Conservation (phyloP, 371 early-diverging fungal species). For the Circinella umbellata region DNA sequence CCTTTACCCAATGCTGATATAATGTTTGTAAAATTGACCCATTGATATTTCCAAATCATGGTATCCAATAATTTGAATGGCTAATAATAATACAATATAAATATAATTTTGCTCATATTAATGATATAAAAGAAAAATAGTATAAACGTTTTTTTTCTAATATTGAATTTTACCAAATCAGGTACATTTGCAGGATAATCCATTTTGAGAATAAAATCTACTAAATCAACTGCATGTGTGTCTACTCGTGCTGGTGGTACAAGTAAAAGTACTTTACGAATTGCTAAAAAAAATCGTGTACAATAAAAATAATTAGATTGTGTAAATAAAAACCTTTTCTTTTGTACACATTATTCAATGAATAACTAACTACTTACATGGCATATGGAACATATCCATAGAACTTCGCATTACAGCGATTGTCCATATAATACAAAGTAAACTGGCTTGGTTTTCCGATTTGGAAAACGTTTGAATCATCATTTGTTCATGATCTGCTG, state of each 20-base stretch:
- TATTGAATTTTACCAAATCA: constrained; percentile 29
- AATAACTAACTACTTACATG: constrained; percentile 22
- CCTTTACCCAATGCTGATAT: constrained; percentile 74
- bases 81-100: constrained; percentile 16
- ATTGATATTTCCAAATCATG: constrained; percentile 75
- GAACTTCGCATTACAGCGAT: constrained; percentile 46
- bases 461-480: constrained; percentile 57
- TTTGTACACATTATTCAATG: too few relatives aligned
- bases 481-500: constrained; percentile 38
- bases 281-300: constrained; percentile 27
- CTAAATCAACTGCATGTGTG: constrained; percentile 66
- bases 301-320: not conserved
- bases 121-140: not conserved
- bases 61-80: constrained; percentile 59
- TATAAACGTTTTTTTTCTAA: not conserved
- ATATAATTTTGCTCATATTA: not conserved
- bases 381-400: constrained; percentile 42
- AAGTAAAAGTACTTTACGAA: constrained; percentile 68
- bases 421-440: constrained; percentile 74
- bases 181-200: constrained; percentile 38
- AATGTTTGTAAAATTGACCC: constrained; percentile 75
- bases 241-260: constrained; percentile 75
- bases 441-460: constrained; percentile 64
- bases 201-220: constrained; percentile 67
- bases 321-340: too few relatives aligned